Conservation (phyloP, 2,329 filamentous ascomycete genomes). For the Didymosphaeria variabile region DNA sequence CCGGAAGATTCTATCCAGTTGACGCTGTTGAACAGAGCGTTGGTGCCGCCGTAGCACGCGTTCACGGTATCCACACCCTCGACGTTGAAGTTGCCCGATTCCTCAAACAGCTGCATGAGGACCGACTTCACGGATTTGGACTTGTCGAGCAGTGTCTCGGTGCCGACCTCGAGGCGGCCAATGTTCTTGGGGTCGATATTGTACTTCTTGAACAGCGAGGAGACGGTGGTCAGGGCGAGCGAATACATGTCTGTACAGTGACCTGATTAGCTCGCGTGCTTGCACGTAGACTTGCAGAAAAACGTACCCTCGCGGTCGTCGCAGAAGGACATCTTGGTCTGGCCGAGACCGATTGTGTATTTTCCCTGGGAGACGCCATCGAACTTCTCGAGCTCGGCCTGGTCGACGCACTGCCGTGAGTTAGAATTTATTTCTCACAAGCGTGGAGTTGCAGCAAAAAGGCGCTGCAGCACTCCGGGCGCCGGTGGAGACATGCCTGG, state of each 20-base stretch:
- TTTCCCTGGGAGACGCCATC: slow-evolving; percentile 62
- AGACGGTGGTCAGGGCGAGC: slow-evolving; percentile 60
- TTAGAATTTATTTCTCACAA: slow-evolving; percentile 14
- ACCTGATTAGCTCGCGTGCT: slow-evolving; percentile 25
- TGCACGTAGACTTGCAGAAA: background rate
- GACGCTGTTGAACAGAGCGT: slow-evolving; percentile 63
- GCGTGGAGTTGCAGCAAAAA: background rate
- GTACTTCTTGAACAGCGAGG: slow-evolving; percentile 63
- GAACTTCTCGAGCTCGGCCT: slow-evolving; percentile 63
- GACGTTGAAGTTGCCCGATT: slow-evolving; percentile 62
- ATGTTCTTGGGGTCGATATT: slow-evolving; percentile 61
- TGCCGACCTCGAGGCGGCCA: slow-evolving; percentile 63
- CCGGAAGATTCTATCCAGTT: slow-evolving; percentile 64
- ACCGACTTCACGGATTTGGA: slow-evolving; percentile 65
- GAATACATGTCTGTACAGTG: slow-evolving; percentile 60
- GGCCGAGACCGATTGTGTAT: slow-evolving; percentile 64
- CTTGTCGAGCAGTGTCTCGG: slow-evolving; percentile 64
- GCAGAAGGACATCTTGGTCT: slow-evolving; percentile 65
- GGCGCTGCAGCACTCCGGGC: slow-evolving; percentile 15
- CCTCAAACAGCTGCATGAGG: slow-evolving; percentile 62
- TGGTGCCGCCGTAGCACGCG: slow-evolving; percentile 64
- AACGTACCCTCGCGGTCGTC: slow-evolving; percentile 62
- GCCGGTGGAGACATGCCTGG: slow-evolving; percentile 52
- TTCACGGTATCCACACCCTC: slow-evolving; percentile 64
- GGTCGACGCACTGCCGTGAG: slow-evolving; percentile 59